Evolutionary conservation across 169 alveolate genomes (phyloP), one percentile per base, ranked within the genome.

Genomic region (Plasmodium gallinaceum): DNA sequence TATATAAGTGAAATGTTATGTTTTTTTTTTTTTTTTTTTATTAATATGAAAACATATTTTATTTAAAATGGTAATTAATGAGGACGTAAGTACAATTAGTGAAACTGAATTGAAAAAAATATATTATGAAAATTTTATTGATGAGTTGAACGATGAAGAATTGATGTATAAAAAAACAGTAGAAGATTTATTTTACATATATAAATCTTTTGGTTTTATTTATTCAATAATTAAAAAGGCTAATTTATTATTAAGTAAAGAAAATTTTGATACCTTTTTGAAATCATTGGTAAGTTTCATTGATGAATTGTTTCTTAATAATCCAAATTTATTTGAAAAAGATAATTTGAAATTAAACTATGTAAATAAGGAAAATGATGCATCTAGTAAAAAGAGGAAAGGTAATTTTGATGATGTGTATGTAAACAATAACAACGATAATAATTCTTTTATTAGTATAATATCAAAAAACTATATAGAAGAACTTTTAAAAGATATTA

Each of bases 71-170:
- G 85, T n/a, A 71, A 46, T 62, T 26, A 66, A 66, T 46, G 85
- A 83, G 20, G 91, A 71, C 43, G 16, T 58, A 58, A 20, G 42
- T 66, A 32, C 61, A 7, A 37, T 54, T 8, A 83, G 61, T 69
- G 91, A 83, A 61, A 54, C 57, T 32, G 91, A 83, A 14, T 52
- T 83, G 65, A 83, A 83, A 45, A 83, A 60, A 45, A 48, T 83
- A 32, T 83, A 83, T 61, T 83, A 69, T 24, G 91, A 83, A 39
- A 37, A 83, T 83, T 83, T 83, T 58, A 83, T 83, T 43, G 91
- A 83, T 37, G 91, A 83, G 14, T 51, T 83, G 32, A 83, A 71
- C 46, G 91, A 83, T 57, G 91, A 83, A 83, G 91, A 83, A 83
- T 64, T 83, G 46, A 83, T 70, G 85, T 83, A 83, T 16, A 83